These are phyloP conservation scores for Fusarium sp. DNA, from an alignment of 2,329 filamentous ascomycete genomes.

Conservation along the genomic window DNA sequence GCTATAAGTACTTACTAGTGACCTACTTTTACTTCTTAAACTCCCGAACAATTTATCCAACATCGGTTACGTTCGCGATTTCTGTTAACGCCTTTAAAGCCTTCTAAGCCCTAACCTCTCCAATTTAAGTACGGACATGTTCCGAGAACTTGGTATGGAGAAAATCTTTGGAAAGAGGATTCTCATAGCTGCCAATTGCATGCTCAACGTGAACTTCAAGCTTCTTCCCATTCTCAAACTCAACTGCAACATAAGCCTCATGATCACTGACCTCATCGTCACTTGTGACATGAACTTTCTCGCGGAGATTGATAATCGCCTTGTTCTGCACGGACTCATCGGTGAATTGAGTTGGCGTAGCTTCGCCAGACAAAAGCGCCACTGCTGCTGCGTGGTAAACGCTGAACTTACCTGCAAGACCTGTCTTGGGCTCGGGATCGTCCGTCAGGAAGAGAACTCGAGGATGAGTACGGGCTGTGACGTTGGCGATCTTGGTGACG, in stretches of 20 bases:
- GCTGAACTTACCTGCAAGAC: conserved; percentile 7
- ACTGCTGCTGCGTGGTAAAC: conserved; percentile 12
- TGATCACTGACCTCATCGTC: conserved; percentile 9
- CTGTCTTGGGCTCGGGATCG: conserved; percentile 2
- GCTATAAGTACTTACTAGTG: too few relatives aligned
- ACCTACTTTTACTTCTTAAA: neutral
- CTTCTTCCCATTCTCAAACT: conserved; percentile 4
- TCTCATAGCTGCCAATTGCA: conserved; percentile 8
- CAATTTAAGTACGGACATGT: conserved; percentile 10
- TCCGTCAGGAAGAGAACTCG: conserved; percentile 6
- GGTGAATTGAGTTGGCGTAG: neutral
- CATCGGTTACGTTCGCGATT: conserved; percentile 7
- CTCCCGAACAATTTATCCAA: neutral
- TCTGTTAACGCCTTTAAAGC: conserved; percentile 3
- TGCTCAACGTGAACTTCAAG: conserved; percentile 3
- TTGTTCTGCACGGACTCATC: conserved; percentile 5
- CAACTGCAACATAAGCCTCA: conserved; percentile 5
- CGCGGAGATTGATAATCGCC: neutral
- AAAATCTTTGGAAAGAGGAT: neutral
- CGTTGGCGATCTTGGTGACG: neutral
- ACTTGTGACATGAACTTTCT: conserved; percentile 4
- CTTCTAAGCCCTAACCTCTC: conserved; percentile 3
- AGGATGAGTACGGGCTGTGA: neutral
- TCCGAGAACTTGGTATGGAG: conserved; percentile 10
- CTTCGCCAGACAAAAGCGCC: conserved; percentile 1